Base-by-base conservation (phyloP, 2,329 filamentous ascomycete species). In the Fusarium chuoi region DNA sequence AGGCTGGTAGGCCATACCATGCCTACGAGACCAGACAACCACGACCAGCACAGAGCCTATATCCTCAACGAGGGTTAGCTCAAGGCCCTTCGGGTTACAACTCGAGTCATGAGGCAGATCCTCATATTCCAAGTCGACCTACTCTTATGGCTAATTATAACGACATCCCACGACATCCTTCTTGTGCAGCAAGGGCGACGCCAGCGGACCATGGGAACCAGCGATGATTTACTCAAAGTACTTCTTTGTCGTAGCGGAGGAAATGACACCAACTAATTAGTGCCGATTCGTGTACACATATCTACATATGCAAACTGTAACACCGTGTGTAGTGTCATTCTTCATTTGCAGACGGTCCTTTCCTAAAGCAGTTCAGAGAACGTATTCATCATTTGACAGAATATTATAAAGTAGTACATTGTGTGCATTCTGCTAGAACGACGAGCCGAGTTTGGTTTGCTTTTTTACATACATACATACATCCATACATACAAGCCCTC, bases 131-230 rank as follows among this genome's bases (percentile, higher is more conserved):
- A 18, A 54, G 46, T 33, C 67, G 49, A 13, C 44, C 51, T 45
- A 33, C 36, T 28, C 22, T 52, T 20, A 59, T 54, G 45, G 46
- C 63, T 11, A 71, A 65, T 64, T 73, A 82, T 58, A 84, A 85
- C 62, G 84, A 86, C 57, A 85, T 87, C 60, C 84, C 85, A 30
- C 81, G 81, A 49, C 82, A 82, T 73, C 83, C 83, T 18, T 80
- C 78, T 49, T 78, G 66, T 26, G 62, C 49, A 42, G 46, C 52
- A 42, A 59, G 61, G 45, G 66, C 62, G 26, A 46, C 57, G 24
- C 18, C 54, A 12, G 42, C 24, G 13, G 62, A 65, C 39, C 51
- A 70, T 41, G 55, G 55, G 35, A 64, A 62, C 26, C 26, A 44
- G 56, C 49, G 44, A 39, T 69, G 42, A 57, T 44, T 22, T 36